phyloP scores from a whole-genome alignment of 495 filamentous ascomycete genomes.

The Tuber borchii region DNA sequence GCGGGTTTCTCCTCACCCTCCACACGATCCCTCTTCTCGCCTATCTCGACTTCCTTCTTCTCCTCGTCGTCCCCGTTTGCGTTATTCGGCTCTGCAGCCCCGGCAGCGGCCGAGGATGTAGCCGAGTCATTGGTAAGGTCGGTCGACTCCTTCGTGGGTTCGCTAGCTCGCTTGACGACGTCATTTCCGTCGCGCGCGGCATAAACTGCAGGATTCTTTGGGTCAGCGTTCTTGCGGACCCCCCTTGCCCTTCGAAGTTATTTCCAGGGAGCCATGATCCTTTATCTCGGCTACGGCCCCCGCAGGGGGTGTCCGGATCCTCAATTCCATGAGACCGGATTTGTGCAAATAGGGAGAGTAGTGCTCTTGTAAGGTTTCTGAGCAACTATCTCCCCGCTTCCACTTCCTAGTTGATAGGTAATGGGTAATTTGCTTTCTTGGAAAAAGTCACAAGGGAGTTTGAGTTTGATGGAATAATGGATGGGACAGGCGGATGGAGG shows the following conservation, averaged over 20 bases:
- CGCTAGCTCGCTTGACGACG: constrained; percentile 56
- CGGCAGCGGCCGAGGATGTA: constrained; percentile 6
- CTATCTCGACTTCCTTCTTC: constrained; percentile 38
- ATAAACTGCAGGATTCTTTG: constrained; percentile 55
- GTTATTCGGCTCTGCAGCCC: constrained; percentile 41
- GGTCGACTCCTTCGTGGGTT: constrained; percentile 45
- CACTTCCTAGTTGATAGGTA: constrained; percentile 2
- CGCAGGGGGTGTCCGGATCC: constrained; percentile 48
- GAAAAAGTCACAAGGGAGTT: neutral
- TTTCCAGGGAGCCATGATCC: constrained; percentile 52
- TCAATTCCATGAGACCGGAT: constrained; percentile 57
- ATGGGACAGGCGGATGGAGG: constrained; percentile 15
- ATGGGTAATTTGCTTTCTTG: neutral
- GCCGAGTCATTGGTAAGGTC: constrained; percentile 3
- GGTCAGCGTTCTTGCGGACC: constrained; percentile 54
- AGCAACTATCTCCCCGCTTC: constrained; percentile 14
- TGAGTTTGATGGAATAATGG: neutral
- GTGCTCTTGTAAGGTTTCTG: constrained; percentile 10
- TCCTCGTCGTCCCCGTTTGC: constrained; percentile 36
- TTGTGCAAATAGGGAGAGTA: constrained; percentile 11
- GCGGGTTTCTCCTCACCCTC: constrained; percentile 42
- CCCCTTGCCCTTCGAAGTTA: constrained; percentile 59
- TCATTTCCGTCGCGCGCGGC: constrained; percentile 55
- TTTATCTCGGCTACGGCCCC: constrained; percentile 56
- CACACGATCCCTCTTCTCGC: constrained; percentile 43